Base-by-base conservation (phyloP, 768 basidiomycete species). In the Asterophora lycoperdoides region DNA sequence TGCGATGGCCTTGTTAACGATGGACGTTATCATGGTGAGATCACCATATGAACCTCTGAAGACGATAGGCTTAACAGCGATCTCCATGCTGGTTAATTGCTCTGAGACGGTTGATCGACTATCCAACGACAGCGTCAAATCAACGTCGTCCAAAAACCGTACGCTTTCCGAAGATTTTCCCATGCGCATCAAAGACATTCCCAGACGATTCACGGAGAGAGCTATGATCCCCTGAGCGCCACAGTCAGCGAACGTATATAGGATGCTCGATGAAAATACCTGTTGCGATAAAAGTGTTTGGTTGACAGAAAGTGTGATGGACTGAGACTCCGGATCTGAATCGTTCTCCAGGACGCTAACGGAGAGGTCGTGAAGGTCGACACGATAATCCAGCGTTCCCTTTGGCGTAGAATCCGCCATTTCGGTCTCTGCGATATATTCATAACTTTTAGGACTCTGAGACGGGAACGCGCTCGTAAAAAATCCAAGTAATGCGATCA, bases 41-140 rank as follows among this genome's bases (percentile, higher is more conserved):
- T 99, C 96, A 15, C 91, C 81, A 60, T 93, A 93, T 0, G 95
- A 97, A n/a, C 92, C 92, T 19, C 96, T 80, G 64, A 99, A 86
- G 46, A 97, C 79, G 56, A 99, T 78, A 1, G 93, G 87, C 52
- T 89, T 86, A 19, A 82, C 70, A 14, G 77, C 72, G n/a, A 93
- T 62, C 61, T 96, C 93, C 50, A 97, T 85, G 59, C 75, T 91
- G 8, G 86, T 86, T 71, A 84, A 84, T 55, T 86, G 81, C 44
- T 87, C 83, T 10, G 68, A 74, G 0, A 72, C 67, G n/a, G 79
- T 76, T 28, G 87, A 77, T n/a, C 89, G 83, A 53, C 76, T 90
- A 65, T 98, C 94, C 49, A 96, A 68, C 8, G 93, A 86, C 37
- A 95, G 74, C 0, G 92, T 89, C 40, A 95, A 60, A 63, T 96